Evolutionary conservation across 2,329 filamentous ascomycete genomes (phyloP).

Genomic region (Phoma sp.): DNA sequence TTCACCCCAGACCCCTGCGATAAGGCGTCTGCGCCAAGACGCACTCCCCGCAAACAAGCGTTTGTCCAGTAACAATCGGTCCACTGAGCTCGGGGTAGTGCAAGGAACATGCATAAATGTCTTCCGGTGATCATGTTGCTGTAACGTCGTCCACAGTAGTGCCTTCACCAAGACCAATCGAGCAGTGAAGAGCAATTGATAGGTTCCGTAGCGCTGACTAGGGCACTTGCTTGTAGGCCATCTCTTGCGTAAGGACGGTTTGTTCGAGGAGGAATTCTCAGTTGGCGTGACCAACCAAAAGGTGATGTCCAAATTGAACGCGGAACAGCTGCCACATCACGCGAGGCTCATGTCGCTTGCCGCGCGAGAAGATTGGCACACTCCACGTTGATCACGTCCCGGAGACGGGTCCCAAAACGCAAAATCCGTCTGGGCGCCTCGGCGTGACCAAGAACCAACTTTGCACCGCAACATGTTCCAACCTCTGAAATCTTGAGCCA

Average conservation of each 20-base stretch:
- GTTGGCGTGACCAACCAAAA: background rate
- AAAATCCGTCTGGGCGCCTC: slow-evolving; percentile 24
- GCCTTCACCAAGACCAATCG: background rate
- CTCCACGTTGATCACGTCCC: slow-evolving; percentile 10
- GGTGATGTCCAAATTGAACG: slow-evolving; percentile 8
- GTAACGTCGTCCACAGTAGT: slow-evolving; percentile 1
- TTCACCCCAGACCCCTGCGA: slow-evolving; percentile 11
- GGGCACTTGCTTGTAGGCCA: background rate
- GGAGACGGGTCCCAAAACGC: slow-evolving; percentile 11
- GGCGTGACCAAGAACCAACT: slow-evolving; percentile 13
- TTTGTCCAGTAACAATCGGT: slow-evolving; percentile 18
- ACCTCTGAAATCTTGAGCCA: background rate
- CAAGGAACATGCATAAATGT: slow-evolving; percentile 17
- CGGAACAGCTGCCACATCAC: slow-evolving; percentile 15
- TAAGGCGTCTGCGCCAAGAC: slow-evolving; percentile 15
- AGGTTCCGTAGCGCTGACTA: too few species aligned
- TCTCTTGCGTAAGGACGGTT: background rate
- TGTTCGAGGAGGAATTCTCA: background rate
- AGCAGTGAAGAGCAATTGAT: background rate
- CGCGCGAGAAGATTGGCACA: slow-evolving; percentile 1
- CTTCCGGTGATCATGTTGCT: background rate
- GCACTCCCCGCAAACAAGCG: slow-evolving; percentile 32
- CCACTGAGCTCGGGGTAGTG: slow-evolving; percentile 32
- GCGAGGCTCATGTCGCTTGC: background rate
- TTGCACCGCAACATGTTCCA: background rate